Evolutionary conservation across 345 rosid species (phyloP), one percentile per base, ranked within the genome.

Genomic region (Turritis glabra): DNA sequence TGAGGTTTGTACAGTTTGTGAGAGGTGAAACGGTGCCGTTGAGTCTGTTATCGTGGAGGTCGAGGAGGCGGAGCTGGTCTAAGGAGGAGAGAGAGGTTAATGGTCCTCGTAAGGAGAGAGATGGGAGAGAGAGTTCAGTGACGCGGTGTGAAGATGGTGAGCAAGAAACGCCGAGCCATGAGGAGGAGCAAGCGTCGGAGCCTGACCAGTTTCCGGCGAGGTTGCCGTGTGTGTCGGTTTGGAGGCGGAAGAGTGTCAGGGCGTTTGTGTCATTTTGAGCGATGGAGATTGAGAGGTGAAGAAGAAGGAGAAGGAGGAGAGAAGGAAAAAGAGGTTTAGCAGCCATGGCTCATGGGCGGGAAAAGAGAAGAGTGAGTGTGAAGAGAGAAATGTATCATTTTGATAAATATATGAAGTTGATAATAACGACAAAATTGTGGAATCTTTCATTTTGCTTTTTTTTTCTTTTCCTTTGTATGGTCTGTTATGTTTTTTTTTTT

Each of bases 171-270:
- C 98, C 98, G 19, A 26, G 80, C 98, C 98, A 93, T 3, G 86
- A 10, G 52, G 85, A 55, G 77, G 81, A 26, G 60, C 97, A 91
- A 73, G 94, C 92, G 65, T 87, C 78, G 23, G 67, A 4, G 67
- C 97, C 97, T 0, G 91, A 82, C 98, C 98, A 93, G 81, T 91
- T 91, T 64, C 82, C 40, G 72, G 80, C 83, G 81, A 93, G 98
- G 77, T 69, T 80, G 38, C 93, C 97, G 77, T 94, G 98, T 8
- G 90, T 38, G 79, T 94, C 98, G 11, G 95, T 81, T 25, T 82
- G 88, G 71, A 80, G 83, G 71, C 97, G 96, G 84, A 94, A 91
- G 77, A 87, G 85, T 12, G 88, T 85, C 75, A 91, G 96, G 21
- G 96, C 80, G 22, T 66, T 23, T 2, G 97, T 94, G 84, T 91